phyloP scores from a whole-genome alignment of 768 basidiomycete species.

The Botryobasidium botryosum region DNA sequence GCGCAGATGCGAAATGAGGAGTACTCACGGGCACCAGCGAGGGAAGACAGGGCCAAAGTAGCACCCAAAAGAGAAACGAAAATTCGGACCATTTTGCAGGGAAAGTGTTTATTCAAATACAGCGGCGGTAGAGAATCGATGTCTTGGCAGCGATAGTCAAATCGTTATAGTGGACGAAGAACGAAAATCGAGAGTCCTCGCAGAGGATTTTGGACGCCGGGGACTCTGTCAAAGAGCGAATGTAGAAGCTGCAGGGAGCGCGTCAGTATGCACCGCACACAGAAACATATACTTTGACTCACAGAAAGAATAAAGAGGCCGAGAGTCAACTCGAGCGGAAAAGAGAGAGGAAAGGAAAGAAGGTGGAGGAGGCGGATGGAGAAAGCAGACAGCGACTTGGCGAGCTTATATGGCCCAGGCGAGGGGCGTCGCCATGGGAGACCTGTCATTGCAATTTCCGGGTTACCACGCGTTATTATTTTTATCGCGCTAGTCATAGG shows the following conservation, averaged over 20 bases:
- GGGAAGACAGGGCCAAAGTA: conserved; percentile 16
- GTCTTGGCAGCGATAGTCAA: too few relatives aligned
- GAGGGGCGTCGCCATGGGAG: neutral
- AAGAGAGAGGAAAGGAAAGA: conserved; percentile 17
- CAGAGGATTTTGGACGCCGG: conserved; percentile 36
- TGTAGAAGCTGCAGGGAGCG: neutral
- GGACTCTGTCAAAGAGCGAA: conserved; percentile 14
- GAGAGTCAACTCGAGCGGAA: conserved; percentile 53
- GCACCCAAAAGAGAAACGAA: conserved; percentile 34
- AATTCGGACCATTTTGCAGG: conserved; percentile 46
- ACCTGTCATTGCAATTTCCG: neutral
- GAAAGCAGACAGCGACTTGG: conserved; percentile 9
- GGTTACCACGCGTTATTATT: neutral
- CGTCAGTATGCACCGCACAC: neutral
- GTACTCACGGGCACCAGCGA: neutral
- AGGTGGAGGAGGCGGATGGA: conserved; percentile 21
- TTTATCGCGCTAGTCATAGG: neutral
- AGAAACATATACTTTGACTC: neutral
- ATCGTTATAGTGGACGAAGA: conserved; percentile 15
- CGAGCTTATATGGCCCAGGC: neutral
- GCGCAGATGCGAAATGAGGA: too few relatives aligned
- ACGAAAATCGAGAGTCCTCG: conserved; percentile 32
- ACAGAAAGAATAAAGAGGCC: conserved; percentile 32
- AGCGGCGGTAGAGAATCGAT: too few relatives aligned
- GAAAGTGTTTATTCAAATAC: too few relatives aligned